Conservation (phyloP, 148 eudicot species). For the Nepenthes gracilis region DNA sequence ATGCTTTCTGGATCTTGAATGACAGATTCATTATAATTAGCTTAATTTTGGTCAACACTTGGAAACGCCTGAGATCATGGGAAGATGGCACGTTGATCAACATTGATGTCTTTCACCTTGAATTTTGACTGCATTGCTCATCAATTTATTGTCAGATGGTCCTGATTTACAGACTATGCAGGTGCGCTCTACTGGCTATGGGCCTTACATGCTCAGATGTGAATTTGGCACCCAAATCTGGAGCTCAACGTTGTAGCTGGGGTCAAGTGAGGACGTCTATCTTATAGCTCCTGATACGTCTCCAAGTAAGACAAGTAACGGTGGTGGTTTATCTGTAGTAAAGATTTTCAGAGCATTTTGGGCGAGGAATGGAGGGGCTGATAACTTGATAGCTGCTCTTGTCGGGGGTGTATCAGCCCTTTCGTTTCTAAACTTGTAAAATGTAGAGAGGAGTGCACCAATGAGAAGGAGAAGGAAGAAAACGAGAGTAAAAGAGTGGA, state of each 20-base stretch:
- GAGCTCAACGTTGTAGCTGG: conserved; percentile 96
- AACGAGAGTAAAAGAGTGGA: too few species aligned
- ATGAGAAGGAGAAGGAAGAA: too few species aligned
- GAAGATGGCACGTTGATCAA: neutral
- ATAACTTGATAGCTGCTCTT: too few species aligned
- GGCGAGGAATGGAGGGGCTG: too few species aligned
- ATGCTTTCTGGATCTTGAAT: too few species aligned
- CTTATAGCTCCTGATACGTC: conserved; percentile 90
- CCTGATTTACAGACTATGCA: conserved; percentile 5
- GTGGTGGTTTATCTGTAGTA: conserved; percentile 2
- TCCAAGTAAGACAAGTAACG: conserved; percentile 50
- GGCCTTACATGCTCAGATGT: conserved; percentile 91
- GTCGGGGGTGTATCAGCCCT: too few species aligned
- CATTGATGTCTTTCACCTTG: neutral
- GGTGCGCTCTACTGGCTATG: conserved; percentile 99
- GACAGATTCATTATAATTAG: too few species aligned
- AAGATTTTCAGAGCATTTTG: neutral
- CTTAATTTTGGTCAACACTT: too few species aligned
- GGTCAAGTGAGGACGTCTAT: conserved; percentile 74
- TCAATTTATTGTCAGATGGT: neutral
- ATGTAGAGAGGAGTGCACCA: too few species aligned
- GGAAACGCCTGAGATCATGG: too few species aligned
- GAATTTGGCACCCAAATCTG: conserved; percentile 83
- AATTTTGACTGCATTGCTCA: neutral
- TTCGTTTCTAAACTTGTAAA: too few species aligned